These are phyloP conservation scores for Fusarium solani-melongenae DNA, from an alignment of 2,329 filamentous ascomycete species.

Conservation along the genomic window DNA sequence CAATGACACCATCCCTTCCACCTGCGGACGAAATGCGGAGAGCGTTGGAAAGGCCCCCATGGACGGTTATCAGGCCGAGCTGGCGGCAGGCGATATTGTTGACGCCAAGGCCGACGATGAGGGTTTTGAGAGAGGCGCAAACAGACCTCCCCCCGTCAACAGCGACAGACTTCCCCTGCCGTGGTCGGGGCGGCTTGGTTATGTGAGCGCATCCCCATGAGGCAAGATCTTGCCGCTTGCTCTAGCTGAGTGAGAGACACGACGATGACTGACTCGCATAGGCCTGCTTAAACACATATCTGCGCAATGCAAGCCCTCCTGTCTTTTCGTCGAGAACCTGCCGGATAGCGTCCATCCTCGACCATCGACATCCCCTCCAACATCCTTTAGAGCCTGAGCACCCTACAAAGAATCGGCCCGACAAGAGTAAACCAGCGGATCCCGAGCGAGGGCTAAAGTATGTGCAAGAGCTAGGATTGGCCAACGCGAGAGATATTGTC, in stretches of 20 bases:
- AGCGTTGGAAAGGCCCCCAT: conserved; percentile 33
- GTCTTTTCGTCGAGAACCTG: conserved; percentile 94
- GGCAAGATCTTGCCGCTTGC: conserved; percentile 22
- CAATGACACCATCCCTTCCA: conserved; percentile 2
- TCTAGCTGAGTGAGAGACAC: neutral
- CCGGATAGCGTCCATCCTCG: conserved; percentile 88
- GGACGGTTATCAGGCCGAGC: conserved; percentile 37
- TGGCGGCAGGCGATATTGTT: conserved; percentile 33
- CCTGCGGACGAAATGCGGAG: conserved; percentile 10
- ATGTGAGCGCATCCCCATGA: conserved; percentile 66
- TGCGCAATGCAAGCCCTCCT: conserved; percentile 82
- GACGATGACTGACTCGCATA: conserved; percentile 39
- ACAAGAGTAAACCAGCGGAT: conserved; percentile 76
- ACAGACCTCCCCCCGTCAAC: conserved; percentile 79
- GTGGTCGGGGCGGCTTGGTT: conserved; percentile 90
- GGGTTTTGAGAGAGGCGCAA: conserved; percentile 50
- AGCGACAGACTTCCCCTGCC: conserved; percentile 86
- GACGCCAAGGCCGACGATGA: conserved; percentile 38
- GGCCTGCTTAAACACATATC: conserved; percentile 94
- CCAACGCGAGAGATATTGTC: conserved; percentile 83
- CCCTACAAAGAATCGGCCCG: conserved; percentile 85
- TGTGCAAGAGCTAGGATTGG: conserved; percentile 80
- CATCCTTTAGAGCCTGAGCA: conserved; percentile 83
- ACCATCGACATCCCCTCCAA: conserved; percentile 84
- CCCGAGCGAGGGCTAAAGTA: conserved; percentile 75